Evolutionary conservation across 805 yeast genomes (phyloP).

Genomic region (Kuraishia ogatae): DNA sequence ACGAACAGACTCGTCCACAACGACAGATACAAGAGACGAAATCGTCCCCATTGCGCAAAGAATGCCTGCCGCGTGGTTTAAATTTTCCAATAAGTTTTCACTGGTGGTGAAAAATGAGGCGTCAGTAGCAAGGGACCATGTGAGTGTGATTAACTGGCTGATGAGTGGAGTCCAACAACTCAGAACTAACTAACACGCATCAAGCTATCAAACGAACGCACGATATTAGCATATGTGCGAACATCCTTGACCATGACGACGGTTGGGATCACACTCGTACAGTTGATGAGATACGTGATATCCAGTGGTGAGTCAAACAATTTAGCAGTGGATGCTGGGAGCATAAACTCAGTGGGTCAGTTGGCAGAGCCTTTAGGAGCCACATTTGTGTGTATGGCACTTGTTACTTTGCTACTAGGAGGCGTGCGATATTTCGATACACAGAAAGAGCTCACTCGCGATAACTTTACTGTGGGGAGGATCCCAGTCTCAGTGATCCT

Average conservation of each 20-base stretch:
- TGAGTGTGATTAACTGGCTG: background rate
- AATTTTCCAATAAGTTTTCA: background rate
- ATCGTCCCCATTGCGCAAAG: background rate
- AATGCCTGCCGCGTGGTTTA: background rate
- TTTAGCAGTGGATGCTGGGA: constrained; percentile 2
- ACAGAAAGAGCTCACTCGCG: constrained; percentile 28
- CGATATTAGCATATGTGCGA: constrained; percentile 53
- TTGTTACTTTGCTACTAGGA: constrained; percentile 34
- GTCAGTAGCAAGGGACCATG: constrained; percentile 3
- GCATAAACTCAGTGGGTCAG: constrained; percentile 4
- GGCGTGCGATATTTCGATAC: constrained; percentile 34
- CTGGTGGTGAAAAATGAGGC: background rate
- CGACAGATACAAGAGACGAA: background rate
- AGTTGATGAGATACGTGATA: constrained; percentile 24
- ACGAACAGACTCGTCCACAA: too few relatives aligned
- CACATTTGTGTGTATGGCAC: constrained; percentile 31
- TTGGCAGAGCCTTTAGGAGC: constrained; percentile 16
- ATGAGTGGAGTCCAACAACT: too few relatives aligned
- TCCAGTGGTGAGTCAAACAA: background rate
- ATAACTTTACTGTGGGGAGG: constrained; percentile 35
- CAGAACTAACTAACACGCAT: background rate
- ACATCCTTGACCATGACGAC: constrained; percentile 43
- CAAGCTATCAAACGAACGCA: constrained; percentile 50
- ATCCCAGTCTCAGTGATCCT: constrained; percentile 25
- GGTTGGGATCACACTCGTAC: constrained; percentile 46